phyloP scores from a whole-genome alignment of 2,329 filamentous ascomycete species.

The Herpotrichia juniperi region DNA sequence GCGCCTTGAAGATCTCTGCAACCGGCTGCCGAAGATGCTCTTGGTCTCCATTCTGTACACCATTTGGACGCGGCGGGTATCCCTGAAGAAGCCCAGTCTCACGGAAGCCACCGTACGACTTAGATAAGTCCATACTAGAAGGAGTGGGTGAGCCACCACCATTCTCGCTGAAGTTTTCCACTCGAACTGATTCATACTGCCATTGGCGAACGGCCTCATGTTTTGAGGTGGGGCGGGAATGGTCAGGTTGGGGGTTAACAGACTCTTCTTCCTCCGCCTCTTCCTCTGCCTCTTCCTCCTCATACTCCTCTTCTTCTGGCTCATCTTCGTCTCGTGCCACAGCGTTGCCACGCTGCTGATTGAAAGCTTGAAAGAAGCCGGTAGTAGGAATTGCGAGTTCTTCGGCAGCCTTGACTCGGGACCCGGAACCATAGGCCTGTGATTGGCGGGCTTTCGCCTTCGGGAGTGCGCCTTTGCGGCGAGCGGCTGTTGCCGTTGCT shows the following conservation, averaged over 20 bases:
- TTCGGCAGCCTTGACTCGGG: slow-evolving; percentile 36
- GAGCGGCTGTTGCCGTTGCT: slow-evolving; percentile 14
- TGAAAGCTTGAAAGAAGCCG: slow-evolving; percentile 41
- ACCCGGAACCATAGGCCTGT: slow-evolving; percentile 44
- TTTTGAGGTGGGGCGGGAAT: not conserved
- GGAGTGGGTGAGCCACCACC: slow-evolving; percentile 13
- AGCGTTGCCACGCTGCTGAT: slow-evolving; percentile 32
- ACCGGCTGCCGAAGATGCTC: not conserved
- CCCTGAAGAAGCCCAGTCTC: slow-evolving; percentile 27
- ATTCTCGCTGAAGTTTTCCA: no score
- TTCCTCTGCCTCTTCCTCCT: not conserved
- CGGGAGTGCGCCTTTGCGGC: slow-evolving; percentile 33
- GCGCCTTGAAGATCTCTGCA: no score
- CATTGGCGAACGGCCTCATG: no score
- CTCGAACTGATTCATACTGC: no score
- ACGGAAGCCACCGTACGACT: slow-evolving; percentile 40
- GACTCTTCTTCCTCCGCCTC: slow-evolving; percentile 1
- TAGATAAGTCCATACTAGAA: slow-evolving; percentile 34
- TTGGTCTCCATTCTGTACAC: not conserved
- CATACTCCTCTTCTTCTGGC: slow-evolving; percentile 2
- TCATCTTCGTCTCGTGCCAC: slow-evolving; percentile 23
- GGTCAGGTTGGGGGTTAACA: not conserved
- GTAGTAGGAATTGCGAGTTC: slow-evolving; percentile 31
- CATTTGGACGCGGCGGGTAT: not conserved
- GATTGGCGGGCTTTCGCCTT: slow-evolving; percentile 40